Conservation (phyloP, 176 grass and related monocot genomes). For the bread wheat (Triticum aestivum) region DNA sequence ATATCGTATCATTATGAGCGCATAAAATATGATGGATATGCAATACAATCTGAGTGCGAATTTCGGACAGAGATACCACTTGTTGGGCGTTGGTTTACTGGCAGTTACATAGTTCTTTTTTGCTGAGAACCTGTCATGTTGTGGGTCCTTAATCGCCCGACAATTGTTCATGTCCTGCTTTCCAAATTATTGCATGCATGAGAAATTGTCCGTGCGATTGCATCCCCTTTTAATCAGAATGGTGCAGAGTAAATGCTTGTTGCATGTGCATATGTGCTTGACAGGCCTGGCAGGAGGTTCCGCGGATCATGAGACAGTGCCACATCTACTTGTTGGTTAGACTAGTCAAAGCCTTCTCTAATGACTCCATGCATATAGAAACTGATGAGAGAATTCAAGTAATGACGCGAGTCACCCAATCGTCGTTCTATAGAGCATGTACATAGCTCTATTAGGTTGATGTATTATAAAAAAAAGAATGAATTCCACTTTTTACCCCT, state of each 20-base stretch:
- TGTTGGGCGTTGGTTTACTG: neutral
- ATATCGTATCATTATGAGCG: neutral
- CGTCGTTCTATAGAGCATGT: too few species aligned
- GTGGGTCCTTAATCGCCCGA: conserved; percentile 5
- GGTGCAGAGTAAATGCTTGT: neutral
- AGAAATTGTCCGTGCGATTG: conserved; percentile 15
- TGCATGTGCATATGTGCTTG: neutral
- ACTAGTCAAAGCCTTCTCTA: conserved; percentile 11
- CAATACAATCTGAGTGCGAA: neutral
- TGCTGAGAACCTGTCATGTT: neutral
- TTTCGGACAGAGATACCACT: neutral
- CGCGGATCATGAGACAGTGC: neutral
- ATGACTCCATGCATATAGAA: too few species aligned
- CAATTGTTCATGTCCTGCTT: conserved; percentile 20
- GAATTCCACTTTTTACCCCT: too few species aligned
- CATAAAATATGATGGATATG: neutral
- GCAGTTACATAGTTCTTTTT: neutral
- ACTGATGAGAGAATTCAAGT: too few species aligned
- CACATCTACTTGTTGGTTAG: neutral
- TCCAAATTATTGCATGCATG: conserved; percentile 25
- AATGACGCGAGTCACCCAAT: too few species aligned
- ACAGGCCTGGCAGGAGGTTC: neutral
- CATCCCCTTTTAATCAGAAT: neutral
- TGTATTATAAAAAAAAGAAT: too few species aligned
- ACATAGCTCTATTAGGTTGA: too few species aligned